phyloP scores from a whole-genome alignment of 2,329 filamentous ascomycete species.

The Coniella vitis region DNA sequence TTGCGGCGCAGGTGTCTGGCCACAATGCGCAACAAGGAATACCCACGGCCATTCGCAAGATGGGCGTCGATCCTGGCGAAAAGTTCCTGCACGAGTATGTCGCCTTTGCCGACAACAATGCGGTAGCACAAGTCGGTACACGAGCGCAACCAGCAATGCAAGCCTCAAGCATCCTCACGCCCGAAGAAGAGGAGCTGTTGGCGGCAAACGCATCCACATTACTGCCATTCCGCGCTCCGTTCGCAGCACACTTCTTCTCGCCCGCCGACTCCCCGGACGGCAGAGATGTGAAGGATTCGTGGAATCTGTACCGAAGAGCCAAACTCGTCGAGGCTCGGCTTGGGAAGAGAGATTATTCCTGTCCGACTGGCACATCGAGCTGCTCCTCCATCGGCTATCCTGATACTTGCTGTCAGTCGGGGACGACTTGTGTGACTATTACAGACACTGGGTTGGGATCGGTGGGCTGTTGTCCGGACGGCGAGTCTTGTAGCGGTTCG shows the following conservation, averaged over 20 bases:
- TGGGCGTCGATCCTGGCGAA: conserved; percentile 61
- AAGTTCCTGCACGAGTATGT: conserved; percentile 69
- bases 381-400: conserved; percentile 59
- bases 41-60: conserved; percentile 64
- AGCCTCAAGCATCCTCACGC: conserved; percentile 16
- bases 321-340: conserved; percentile 41
- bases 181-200: conserved; percentile 23
- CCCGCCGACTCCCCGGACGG: conserved; percentile 7
- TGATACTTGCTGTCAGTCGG: conserved; percentile 65
- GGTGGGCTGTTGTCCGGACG: conserved; percentile 69
- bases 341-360: conserved; percentile 54
- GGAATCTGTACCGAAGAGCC: conserved; percentile 35
- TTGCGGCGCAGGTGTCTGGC: conserved; percentile 32
- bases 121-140: conserved; percentile 13
- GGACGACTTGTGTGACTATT: conserved; percentile 59
- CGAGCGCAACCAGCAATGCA: conserved; percentile 8
- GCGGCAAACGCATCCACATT: conserved; percentile 27
- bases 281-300: conserved; percentile 8
- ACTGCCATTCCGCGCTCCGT: conserved; percentile 41
- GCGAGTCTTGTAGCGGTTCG: conserved; percentile 54
- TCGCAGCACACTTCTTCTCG: conserved; percentile 38
- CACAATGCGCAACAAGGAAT: conserved; percentile 23
- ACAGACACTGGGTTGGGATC: conserved; percentile 56
- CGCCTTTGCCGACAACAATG: conserved; percentile 34
- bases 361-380: conserved; percentile 58